Base-by-base conservation (phyloP, 495 filamentous ascomycete genomes). In the Neurospora sp. region DNA sequence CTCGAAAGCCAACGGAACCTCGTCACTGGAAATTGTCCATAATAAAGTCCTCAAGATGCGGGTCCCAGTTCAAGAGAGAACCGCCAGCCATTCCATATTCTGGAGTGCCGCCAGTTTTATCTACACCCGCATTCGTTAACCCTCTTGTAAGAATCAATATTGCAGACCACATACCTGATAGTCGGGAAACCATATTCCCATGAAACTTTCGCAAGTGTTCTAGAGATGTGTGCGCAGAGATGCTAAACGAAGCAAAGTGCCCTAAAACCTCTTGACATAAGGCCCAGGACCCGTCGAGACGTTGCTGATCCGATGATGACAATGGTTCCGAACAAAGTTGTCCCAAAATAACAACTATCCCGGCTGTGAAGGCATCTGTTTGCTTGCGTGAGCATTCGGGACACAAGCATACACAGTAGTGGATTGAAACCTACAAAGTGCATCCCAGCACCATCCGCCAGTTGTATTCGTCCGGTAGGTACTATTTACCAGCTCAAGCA, bases 391-490 rank as follows among this genome's bases (percentile, higher is more conserved):
- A 71, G 68, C 5, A 68, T 44, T 65, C 4, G 39, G 38, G 40
- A n/a, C 65, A 8, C n/a, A 48, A 68, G 65, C 9, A 68, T 9
- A 40, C 22, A n/a, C 40, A n/a, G 27, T 37, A 14, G 20, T 10
- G 31, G 8, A 42, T 1, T 40, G 14, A 35, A 7, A 72, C 82
- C n/a, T 76, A 85, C 83, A 86, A 20, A 84, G 82, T 3, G 80
- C 82, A 75, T 83, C 84, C 72, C 83, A 85, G 83, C 84, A 86
- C 84, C 84, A 86, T 4, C 84, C 80, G 42, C 81, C 82, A 16
- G 84, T 83, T 4, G 74, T 69, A 6, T 77, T 74, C 3, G 84
- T 84, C 20, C 71, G 75, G 61, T 84, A 84, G 7, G 83, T 84
- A 16, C 78, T 72, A 68, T 82, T 76, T 3, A 84, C 76, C 14